Evolutionary conservation across 2,329 filamentous ascomycete genomes (phyloP), one percentile per base, ranked within the genome.

Genomic region (Ilyonectria robusta): DNA sequence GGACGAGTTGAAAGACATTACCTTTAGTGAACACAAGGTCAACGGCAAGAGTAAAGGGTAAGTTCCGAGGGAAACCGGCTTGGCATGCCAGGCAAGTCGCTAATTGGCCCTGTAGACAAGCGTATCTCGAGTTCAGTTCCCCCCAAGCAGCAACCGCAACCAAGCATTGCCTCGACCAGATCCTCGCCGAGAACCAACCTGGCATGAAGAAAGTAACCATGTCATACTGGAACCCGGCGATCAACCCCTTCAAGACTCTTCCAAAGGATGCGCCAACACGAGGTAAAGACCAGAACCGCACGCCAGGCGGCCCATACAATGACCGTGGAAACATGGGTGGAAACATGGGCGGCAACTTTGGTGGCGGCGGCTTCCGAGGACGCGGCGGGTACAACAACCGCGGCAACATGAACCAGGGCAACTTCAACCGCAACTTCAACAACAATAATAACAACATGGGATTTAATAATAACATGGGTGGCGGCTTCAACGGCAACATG

Each of bases 31-130:
- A 80, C 96, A 98, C 82, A 99, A 99, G 80, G 95, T 98, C 54
- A 99, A 99, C 74, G 96, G 96, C 74, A 99, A 99, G 84, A 97
- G 94, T 82, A 98, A 98, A 84, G 95, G 96, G 95, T 97, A 86
- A 70, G 90, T 81, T 21, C 10, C 50, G 10, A 4, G 31, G 17
- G 15, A 3, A 10, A 21, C 11, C 23, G 47, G 31, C 7, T 23
- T 35, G 17, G 17, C 13, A 37, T 47, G 6, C 23, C 10, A 11
- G 15, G 19, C 5, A 53, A n/a, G 33, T 31, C 23, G 37, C 67
- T 73, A 55, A 75, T 69, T 60, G 29, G 62, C 19, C 19, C 6
- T 47, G 51, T 69, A 91, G 89, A 9, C 89, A 91, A 87, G 94
- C 92, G 6, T 98, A 95, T 77, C 84, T 98, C 51, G 94, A 98